Conservation (phyloP, 2,329 filamentous ascomycete genomes). For the Monosporascus sp. region DNA sequence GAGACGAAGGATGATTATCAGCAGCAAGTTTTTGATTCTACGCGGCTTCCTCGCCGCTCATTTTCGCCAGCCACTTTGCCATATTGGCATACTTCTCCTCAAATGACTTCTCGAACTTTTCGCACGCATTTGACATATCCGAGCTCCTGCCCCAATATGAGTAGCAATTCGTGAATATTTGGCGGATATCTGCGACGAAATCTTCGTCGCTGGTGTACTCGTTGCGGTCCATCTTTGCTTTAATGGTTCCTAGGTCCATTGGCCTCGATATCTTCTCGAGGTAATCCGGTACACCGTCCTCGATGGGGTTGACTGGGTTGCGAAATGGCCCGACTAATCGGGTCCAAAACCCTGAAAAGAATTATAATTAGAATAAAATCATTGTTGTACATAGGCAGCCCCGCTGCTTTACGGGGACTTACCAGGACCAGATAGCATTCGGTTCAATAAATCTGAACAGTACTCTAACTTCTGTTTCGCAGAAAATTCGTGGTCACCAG, state of each 20-base stretch:
- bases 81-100: slow-evolving; percentile 56
- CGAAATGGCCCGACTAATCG: slow-evolving; percentile 59
- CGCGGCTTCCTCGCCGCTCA: slow-evolving; percentile 37
- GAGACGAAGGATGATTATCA: too few species aligned
- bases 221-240: slow-evolving; percentile 50
- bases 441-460: slow-evolving; percentile 50
- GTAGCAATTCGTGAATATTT: slow-evolving; percentile 60
- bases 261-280: slow-evolving; percentile 54
- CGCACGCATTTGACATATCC: slow-evolving; percentile 49
- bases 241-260: slow-evolving; percentile 59
- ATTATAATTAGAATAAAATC: background rate
- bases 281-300: slow-evolving; percentile 58
- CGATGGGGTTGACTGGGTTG: slow-evolving; percentile 51
- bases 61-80: slow-evolving; percentile 55
- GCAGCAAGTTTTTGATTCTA: slow-evolving; percentile 3
- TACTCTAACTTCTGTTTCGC: slow-evolving; percentile 48
- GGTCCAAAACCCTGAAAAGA: slow-evolving; percentile 54
- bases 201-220: slow-evolving; percentile 49
- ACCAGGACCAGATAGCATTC: slow-evolving; percentile 60
- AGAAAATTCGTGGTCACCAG: slow-evolving; percentile 27
- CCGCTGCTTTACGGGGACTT: slow-evolving; percentile 12
- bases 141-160: slow-evolving; percentile 56
- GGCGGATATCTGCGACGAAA: slow-evolving; percentile 52
- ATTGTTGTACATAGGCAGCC: too few species aligned
- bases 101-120: slow-evolving; percentile 52